Evolutionary conservation across 345 rosid genomes (phyloP).

Genomic region (Salix dunnii): DNA sequence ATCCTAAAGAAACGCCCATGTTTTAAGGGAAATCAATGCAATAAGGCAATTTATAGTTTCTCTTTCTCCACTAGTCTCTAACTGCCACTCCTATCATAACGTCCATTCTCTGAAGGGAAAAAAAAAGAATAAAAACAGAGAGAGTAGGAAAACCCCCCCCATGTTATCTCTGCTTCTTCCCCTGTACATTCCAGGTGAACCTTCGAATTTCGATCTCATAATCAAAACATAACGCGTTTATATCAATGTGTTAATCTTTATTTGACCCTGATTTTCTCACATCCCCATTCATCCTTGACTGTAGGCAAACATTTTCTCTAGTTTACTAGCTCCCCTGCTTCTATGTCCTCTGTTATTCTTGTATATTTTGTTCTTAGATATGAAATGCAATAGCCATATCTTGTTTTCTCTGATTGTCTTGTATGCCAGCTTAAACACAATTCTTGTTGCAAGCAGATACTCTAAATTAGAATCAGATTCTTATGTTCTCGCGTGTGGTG

Average conservation of each 20-base stretch:
- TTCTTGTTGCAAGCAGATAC: background rate
- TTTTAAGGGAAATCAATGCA: constrained; percentile 15
- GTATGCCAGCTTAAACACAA: background rate
- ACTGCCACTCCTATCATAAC: constrained; percentile 20
- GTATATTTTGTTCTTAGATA: background rate
- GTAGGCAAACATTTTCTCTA: constrained; percentile 1
- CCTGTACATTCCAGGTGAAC: background rate
- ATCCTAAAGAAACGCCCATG: constrained; percentile 4
- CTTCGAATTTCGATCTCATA: background rate
- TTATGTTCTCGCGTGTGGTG: constrained; percentile 21
- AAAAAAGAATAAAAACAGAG: background rate
- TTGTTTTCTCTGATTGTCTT: constrained; percentile 2
- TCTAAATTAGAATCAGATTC: constrained; percentile 14
- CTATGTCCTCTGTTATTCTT: background rate
- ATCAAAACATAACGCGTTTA: background rate
- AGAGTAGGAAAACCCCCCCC: background rate
- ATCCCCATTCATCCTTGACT: background rate
- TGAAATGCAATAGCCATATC: constrained; percentile 8
- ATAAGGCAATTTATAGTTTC: constrained; percentile 2
- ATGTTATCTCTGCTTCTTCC: constrained; percentile 12
- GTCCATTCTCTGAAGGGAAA: background rate
- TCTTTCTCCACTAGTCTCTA: constrained; percentile 15
- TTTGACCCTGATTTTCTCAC: background rate
- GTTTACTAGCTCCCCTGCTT: constrained; percentile 1
- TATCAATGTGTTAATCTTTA: background rate